Evolutionary conservation across 2,329 filamentous ascomycete species (phyloP).

Genomic region (Aspergillus calidoustus): DNA sequence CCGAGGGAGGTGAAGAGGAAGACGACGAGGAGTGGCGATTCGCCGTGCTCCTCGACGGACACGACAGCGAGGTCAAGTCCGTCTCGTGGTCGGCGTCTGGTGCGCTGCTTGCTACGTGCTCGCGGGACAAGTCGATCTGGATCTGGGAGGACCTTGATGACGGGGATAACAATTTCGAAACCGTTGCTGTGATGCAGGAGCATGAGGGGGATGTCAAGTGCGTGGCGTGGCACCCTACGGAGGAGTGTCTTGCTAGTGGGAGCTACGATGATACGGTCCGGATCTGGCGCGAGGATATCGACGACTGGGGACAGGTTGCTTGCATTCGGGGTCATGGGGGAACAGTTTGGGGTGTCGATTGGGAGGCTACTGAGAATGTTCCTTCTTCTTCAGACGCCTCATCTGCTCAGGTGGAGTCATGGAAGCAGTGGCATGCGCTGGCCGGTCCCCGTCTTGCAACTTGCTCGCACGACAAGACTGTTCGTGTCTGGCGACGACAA

Average conservation of each 20-base stretch:
- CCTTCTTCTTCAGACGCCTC: slow-evolving; percentile 19
- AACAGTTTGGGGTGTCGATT: slow-evolving; percentile 88
- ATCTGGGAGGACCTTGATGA: slow-evolving; percentile 93
- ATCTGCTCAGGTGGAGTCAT: slow-evolving; percentile 22
- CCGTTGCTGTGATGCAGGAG: slow-evolving; percentile 90
- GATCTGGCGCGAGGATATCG: slow-evolving; percentile 85
- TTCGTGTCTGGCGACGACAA: slow-evolving; percentile 77
- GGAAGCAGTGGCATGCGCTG: slow-evolving; percentile 36
- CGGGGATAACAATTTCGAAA: slow-evolving; percentile 95
- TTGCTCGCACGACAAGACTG: slow-evolving; percentile 81
- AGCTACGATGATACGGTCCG: slow-evolving; percentile 93
- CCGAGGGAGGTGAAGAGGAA: slow-evolving; percentile 61
- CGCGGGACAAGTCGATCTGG: slow-evolving; percentile 93
- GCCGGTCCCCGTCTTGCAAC: slow-evolving; percentile 68
- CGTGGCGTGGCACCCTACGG: slow-evolving; percentile 85
- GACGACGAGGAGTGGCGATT: slow-evolving; percentile 89
- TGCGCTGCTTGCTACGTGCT: slow-evolving; percentile 85
- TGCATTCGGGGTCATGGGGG: slow-evolving; percentile 78
- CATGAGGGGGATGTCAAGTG: slow-evolving; percentile 95
- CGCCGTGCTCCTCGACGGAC: slow-evolving; percentile 87
- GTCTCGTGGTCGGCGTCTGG: slow-evolving; percentile 68
- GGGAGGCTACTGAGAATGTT: slow-evolving; percentile 54
- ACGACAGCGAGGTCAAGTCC: slow-evolving; percentile 93
- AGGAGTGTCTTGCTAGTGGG: slow-evolving; percentile 81
- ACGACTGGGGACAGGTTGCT: slow-evolving; percentile 92